phyloP scores from a whole-genome alignment of 2,329 filamentous ascomycete genomes.

The Xylaria sp. region DNA sequence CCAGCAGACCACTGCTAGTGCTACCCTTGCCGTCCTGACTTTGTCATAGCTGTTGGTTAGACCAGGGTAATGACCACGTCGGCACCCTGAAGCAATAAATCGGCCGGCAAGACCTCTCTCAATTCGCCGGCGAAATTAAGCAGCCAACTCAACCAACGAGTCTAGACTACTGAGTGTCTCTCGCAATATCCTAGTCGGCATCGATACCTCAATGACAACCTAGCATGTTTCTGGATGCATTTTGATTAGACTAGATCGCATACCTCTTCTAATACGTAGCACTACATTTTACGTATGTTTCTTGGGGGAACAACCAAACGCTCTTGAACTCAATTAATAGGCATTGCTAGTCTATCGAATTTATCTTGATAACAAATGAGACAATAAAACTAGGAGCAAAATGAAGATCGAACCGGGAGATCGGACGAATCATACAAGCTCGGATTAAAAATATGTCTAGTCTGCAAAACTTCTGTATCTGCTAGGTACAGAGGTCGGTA shows the following conservation, averaged over 20 bases:
- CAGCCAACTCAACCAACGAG: not conserved
- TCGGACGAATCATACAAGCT: not conserved
- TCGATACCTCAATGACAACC: conserved; percentile 9
- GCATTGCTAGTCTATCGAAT: not conserved
- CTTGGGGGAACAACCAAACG: not conserved
- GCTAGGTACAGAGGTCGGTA: not conserved
- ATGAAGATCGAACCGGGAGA: not conserved
- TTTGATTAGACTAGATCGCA: not conserved
- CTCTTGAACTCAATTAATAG: not conserved
- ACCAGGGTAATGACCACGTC: conserved; percentile 16
- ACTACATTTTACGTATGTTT: not conserved
- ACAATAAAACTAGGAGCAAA: too few species aligned
- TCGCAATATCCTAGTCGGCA: not conserved
- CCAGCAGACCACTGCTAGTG: not conserved
- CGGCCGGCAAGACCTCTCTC: conserved; percentile 3
- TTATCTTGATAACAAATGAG: too few species aligned
- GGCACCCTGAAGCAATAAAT: not conserved
- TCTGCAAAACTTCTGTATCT: not conserved
- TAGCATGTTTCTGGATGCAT: not conserved
- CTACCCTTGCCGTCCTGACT: not conserved
- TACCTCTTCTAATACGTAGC: not conserved
- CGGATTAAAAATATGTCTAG: not conserved
- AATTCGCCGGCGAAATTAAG: conserved; percentile 12
- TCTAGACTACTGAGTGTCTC: not conserved
- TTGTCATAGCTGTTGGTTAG: not conserved